Percentiles rank a stretch among this genome's conserved stretches.
Evolutionary conservation across 139 green algal species (phyloP).

Genomic region (Haematococcus sp.): DNA sequence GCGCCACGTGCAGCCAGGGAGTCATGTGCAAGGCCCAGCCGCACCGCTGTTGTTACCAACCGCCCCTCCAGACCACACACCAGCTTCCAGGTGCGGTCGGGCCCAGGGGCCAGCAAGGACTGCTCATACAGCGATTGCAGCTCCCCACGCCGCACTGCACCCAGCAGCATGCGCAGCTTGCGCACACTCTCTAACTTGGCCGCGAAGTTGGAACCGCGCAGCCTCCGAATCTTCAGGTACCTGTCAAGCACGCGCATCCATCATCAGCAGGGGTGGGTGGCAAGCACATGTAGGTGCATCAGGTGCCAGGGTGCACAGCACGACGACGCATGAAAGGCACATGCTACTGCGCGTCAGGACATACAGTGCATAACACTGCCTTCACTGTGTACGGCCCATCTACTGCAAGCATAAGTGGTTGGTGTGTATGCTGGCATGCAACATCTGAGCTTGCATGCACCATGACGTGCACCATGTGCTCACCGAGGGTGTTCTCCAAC

Average conservation of each 20-base stretch:
- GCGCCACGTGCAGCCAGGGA: slow-evolving; percentile 4
- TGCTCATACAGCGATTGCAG: slow-evolving; percentile 38
- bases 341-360: too few species aligned
- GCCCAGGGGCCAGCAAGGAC: slow-evolving; percentile 7
- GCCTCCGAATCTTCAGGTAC: slow-evolving; percentile 34
- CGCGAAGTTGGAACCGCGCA: slow-evolving; percentile 19
- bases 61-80: slow-evolving; percentile 38
- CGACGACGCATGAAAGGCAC: too few species aligned
- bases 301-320: too few species aligned
- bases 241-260: slow-evolving; percentile 10
- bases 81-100: slow-evolving; percentile 41
- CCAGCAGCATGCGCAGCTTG: slow-evolving; percentile 42
- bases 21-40: slow-evolving; percentile 34
- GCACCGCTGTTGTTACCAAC: slow-evolving; percentile 15
- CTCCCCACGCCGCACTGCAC: slow-evolving; percentile 21
- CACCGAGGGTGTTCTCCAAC: slow-evolving; percentile 38
- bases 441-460: too few species aligned
- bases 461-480: background rate
- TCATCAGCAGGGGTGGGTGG: too few species aligned
- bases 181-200: slow-evolving; percentile 38
- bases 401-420: too few species aligned
- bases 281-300: too few species aligned
- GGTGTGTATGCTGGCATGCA: too few species aligned
- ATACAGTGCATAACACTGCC: too few species aligned
- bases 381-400: too few species aligned